Percentiles rank a stretch among this genome's conserved stretches.
Evolutionary conservation across 2,329 filamentous ascomycete species (phyloP).

Genomic region (Cylindrodendrum hubeiense): DNA sequence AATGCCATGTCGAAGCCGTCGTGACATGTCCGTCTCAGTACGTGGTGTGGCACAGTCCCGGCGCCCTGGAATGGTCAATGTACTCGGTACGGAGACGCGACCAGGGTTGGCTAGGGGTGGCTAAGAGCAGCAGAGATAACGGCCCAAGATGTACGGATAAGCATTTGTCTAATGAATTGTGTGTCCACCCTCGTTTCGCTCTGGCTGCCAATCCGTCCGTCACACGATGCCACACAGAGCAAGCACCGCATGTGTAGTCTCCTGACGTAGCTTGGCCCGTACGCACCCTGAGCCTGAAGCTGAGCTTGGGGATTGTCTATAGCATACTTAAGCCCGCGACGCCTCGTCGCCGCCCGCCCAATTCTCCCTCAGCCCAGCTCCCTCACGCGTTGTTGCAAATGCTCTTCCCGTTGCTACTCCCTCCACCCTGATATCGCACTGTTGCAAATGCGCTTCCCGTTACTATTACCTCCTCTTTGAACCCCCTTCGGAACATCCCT

Average conservation of each 20-base stretch:
- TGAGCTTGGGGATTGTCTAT: background rate
- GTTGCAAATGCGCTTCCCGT: background rate
- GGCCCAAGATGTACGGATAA: constrained; percentile 17
- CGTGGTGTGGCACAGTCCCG: no score
- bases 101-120: constrained; percentile 4
- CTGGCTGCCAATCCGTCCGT: no score
- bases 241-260: constrained; percentile 18
- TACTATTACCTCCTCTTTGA: background rate
- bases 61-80: constrained; percentile 1
- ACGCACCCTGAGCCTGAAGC: constrained; percentile 14
- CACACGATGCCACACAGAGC: constrained; percentile 14
- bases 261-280: constrained; percentile 23
- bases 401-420: background rate
- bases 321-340: constrained; percentile 17
- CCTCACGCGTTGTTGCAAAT: no score
- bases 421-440: background rate
- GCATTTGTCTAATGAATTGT: constrained; percentile 14
- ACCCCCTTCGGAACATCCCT: background rate
- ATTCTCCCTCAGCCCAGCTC: background rate
- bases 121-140: constrained; percentile 20
- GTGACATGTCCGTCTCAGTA: no score
- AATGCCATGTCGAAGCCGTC: no score
- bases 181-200: constrained; percentile 20
- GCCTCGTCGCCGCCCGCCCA: background rate
- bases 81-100: constrained; percentile 8